Base-by-base conservation (phyloP, 2,329 filamentous ascomycete species). In the Claviceps sorghi region DNA sequence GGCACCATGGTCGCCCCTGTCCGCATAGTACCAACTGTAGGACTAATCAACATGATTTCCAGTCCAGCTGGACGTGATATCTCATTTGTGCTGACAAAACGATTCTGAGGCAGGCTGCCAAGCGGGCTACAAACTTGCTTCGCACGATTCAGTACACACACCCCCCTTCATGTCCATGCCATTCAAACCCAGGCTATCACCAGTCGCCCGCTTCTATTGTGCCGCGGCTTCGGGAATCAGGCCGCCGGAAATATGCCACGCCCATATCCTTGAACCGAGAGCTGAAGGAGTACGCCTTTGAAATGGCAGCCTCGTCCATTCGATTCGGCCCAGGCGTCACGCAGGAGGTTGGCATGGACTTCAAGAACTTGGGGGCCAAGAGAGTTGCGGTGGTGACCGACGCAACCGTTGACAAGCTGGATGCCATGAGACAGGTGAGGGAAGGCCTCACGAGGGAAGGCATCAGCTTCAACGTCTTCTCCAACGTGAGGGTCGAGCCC, bases 341-440 rank as follows among this genome's bases (percentile, higher is more conserved):
- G 26, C 88, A 88, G 67, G 93, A 98, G 69, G 89, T 98, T 21
- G 93, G 93, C 58, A 97, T 97, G 93, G 93, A 98, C 69, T 83
- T 97, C 59, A 84, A 82, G 69, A 97, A 98, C 65, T 77, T 98
- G 75, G 86, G 86, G 15, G 83, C 85, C 7, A 86, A 88, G 72
- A 83, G 82, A 45, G 91, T 98, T 53, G 87, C 88, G 65, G 87
- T 98, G 5, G 89, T 98, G 17, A 98, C 93, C 17, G 93, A 98
- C 65, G 69, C 72, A 50, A 95, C 82, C 29, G 88, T 98, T 17
- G 73, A 81, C 61, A 83, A 86, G 67, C 72, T 98, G 58, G 80
- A 90, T 64, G 89, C 90, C 13, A 94, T 98, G 86, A 83, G 83
- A 68, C 87, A 94, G 68, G 90, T 89, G 4, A 75, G 87, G 7